phyloP scores from a whole-genome alignment of 2,329 filamentous ascomycete species.

The Penicillium griseofulvum region DNA sequence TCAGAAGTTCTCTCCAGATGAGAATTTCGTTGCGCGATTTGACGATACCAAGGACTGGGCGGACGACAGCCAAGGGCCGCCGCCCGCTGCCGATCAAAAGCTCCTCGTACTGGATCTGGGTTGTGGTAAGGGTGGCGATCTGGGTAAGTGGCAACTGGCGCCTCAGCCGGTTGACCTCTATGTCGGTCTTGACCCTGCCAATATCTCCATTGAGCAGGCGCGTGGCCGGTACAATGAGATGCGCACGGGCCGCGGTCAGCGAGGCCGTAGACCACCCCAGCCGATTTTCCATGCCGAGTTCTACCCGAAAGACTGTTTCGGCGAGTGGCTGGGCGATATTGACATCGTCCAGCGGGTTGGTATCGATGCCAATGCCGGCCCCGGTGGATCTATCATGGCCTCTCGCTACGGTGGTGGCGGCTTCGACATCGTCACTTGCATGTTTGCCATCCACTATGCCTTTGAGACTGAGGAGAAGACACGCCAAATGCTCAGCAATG shows the following conservation, averaged over 20 bases:
- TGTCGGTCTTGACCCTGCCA: constrained; percentile 88
- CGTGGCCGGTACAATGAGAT: constrained; percentile 77
- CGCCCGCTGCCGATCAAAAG: constrained; percentile 48
- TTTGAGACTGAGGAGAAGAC: constrained; percentile 92
- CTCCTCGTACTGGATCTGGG: constrained; percentile 89
- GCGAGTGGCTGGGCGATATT: constrained; percentile 76
- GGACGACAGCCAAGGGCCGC: constrained; percentile 34
- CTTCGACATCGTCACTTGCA: constrained; percentile 96
- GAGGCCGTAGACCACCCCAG: constrained; percentile 53
- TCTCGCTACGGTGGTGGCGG: constrained; percentile 71
- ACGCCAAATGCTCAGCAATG: constrained; percentile 87
- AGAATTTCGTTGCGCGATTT: constrained; percentile 62
- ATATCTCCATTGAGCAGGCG: constrained; percentile 88
- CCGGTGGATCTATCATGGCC: constrained; percentile 51
- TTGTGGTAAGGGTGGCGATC: constrained; percentile 92
- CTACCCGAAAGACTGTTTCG: constrained; percentile 87
- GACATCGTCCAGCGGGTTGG: constrained; percentile 81
- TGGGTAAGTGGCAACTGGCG: constrained; percentile 93
- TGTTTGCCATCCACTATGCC: constrained; percentile 99
- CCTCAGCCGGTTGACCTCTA: constrained; percentile 91
- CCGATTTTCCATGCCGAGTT: constrained; percentile 81
- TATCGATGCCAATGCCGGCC: constrained; percentile 71
- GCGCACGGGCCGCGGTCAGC: constrained; percentile 54
- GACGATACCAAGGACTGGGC: constrained; percentile 47
- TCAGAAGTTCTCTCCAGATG: constrained; percentile 86